Conservation (phyloP, 768 basidiomycete species). For the Amylocystis lapponica region DNA sequence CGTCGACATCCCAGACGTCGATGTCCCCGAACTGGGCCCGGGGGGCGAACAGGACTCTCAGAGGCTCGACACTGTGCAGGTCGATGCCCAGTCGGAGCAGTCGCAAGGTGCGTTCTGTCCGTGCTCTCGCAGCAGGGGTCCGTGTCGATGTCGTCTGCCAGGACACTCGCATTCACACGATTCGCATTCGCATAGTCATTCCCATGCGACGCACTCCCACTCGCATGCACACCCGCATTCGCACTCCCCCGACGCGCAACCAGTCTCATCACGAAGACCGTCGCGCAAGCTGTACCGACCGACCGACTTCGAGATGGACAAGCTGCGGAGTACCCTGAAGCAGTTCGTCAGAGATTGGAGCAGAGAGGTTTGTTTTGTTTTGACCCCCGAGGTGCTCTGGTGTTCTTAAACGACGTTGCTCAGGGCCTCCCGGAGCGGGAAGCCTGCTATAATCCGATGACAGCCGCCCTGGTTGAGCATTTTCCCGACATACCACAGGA, state of each 20-base stretch:
- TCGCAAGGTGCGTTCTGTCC: background rate
- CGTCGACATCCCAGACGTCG: constrained; percentile 7
- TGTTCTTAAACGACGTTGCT: background rate
- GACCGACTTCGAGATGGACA: constrained; percentile 81
- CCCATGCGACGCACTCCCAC: constrained; percentile 24
- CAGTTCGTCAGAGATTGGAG: constrained; percentile 96
- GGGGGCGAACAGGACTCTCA: no score
- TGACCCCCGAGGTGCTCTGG: no score
- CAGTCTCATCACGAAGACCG: constrained; percentile 15
- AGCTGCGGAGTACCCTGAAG: constrained; percentile 85
- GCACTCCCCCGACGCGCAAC: constrained; percentile 23
- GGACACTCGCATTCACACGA: constrained; percentile 23
- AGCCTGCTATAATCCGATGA: constrained; percentile 75
- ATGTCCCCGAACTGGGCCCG: background rate
- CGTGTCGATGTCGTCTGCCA: constrained; percentile 2
- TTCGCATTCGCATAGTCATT: constrained; percentile 22
- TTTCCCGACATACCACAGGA: constrained; percentile 51
- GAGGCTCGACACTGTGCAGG: background rate
- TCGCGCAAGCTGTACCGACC: constrained; percentile 35
- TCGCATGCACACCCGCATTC: constrained; percentile 29
- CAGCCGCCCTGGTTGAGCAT: constrained; percentile 60
- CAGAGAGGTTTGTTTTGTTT: constrained; percentile 52
- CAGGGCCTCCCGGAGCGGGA: constrained; percentile 78
- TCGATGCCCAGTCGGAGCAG: no score
- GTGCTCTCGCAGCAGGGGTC: background rate